Evolutionary conservation across 139 green algal genomes (phyloP), one percentile per base, ranked within the genome.

Genomic region (Coelastrella sp.): DNA sequence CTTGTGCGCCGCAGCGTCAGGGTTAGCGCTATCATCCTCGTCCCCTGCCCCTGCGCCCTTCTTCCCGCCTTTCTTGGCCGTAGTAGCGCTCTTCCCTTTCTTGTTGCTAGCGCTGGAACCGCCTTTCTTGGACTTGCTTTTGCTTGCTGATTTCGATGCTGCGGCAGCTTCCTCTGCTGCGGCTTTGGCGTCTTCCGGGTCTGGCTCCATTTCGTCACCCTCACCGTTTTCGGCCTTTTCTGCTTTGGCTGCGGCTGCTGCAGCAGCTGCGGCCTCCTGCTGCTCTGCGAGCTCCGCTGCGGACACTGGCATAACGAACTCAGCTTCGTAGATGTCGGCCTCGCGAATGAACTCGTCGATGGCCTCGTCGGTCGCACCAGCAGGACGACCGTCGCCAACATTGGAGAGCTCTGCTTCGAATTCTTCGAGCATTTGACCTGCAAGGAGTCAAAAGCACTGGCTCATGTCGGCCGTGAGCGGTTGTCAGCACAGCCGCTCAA

Each of bases 271-370:
- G 5, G 78, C 87, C 13, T 77, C 87, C 20, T 75, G 76, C 81
- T 77, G 23, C 81, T 76, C 74, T 17, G 76, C 61, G 17, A 84
- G 77, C 58, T 85, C 85, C 0, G 87, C 86, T n/a, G 85, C 91
- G 3, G 20, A 17, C 14, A 91, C 86, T 2, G 86, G 58, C 86
- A 94, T 83, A 8, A 93, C 86, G 65, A 94, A 94, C 75, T 94
- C 92, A 3, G 87, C 68, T n/a, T 92, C 90, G 76, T 83, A 93
- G n/a, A 90, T 80, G 23, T 90, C 90, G 6, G 79, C 90, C 75
- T 92, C 90, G 8, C 59, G 64, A 5, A 90, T 82, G 20, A 89
- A 66, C 76, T 85, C 83, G 19, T 87, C 84, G 4, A 92, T 76
- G 7, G 73, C 80, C 5, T 87, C 77, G 77, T 93, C 87, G 19